phyloP scores from a whole-genome alignment of 164 flowering plant species.

The Vitis rotundifolia region DNA sequence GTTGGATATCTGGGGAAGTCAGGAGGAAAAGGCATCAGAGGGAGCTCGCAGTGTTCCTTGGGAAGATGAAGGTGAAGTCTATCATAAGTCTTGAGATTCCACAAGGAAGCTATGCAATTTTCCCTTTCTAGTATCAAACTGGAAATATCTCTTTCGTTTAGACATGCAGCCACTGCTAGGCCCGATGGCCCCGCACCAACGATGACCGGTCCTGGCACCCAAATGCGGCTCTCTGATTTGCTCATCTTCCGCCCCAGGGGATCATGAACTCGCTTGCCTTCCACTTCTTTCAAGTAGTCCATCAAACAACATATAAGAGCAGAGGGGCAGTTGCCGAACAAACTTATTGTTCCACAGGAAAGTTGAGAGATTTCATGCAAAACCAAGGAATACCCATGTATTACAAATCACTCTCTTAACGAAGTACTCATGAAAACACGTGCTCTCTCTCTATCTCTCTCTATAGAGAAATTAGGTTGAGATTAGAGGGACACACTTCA shows the following conservation, averaged over 20 bases:
- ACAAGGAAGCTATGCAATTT: slow-evolving; percentile 73
- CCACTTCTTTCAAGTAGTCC: slow-evolving; percentile 31
- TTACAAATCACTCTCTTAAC: too few relatives aligned
- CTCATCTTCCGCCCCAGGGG: slow-evolving; percentile 5
- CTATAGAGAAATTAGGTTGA: not conserved
- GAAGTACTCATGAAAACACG: too few relatives aligned
- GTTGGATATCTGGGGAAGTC: slow-evolving; percentile 70
- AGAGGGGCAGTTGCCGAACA: too few relatives aligned
- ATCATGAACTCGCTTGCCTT: slow-evolving; percentile 49
- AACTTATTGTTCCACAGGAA: too few relatives aligned
- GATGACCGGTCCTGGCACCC: slow-evolving; percentile 58
- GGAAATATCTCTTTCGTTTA: slow-evolving; percentile 47
- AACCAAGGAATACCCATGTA: too few relatives aligned
- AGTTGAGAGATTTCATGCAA: too few relatives aligned
- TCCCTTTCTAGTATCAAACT: slow-evolving; percentile 63
- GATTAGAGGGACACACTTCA: slow-evolving; percentile 7
- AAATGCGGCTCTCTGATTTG: slow-evolving; percentile 13
- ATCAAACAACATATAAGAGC: slow-evolving; percentile 4
- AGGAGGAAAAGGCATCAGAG: slow-evolving; percentile 64
- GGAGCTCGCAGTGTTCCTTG: slow-evolving; percentile 76
- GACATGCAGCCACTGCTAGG: slow-evolving; percentile 74
- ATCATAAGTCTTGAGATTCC: slow-evolving; percentile 74
- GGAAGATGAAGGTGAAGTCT: slow-evolving; percentile 81
- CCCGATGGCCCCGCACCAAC: slow-evolving; percentile 93
- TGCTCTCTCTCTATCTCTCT: too few relatives aligned